Percentiles rank a stretch among this genome's conserved stretches.
These are phyloP conservation scores for Lojkania enalia DNA, from an alignment of 2,329 filamentous ascomycete genomes.

Conservation along the genomic window DNA sequence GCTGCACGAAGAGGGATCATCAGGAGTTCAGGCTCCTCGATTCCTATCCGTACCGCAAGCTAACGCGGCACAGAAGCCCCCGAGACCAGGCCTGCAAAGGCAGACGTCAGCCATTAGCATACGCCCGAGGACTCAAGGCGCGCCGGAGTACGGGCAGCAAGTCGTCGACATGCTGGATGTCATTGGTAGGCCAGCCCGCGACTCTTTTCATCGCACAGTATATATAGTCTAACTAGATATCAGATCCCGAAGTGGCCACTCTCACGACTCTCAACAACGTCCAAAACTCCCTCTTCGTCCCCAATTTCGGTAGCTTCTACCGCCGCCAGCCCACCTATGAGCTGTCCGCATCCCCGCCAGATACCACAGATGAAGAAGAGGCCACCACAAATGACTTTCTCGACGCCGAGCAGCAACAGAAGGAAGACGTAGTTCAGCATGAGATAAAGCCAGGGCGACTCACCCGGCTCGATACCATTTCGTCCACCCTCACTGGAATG, in stretches of 20 bases:
- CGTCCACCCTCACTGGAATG: constrained; percentile 37
- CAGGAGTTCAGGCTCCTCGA: constrained; percentile 11
- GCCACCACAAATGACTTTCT: constrained; percentile 4
- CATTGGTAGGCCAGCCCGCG: constrained; percentile 57
- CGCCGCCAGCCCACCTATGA: constrained; percentile 80
- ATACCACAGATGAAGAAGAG: constrained; percentile 32
- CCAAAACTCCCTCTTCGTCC: constrained; percentile 88
- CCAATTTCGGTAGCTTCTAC: constrained; percentile 71
- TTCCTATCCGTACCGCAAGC: constrained; percentile 19
- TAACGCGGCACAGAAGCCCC: constrained; percentile 14
- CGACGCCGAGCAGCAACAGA: neutral
- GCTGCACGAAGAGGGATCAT: constrained; percentile 34
- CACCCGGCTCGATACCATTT: constrained; percentile 15
- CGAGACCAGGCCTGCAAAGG: constrained; percentile 24
- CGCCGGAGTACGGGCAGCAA: constrained; percentile 58
- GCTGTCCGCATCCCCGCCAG: constrained; percentile 57
- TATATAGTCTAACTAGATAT: constrained; percentile 34
- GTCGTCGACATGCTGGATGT: constrained; percentile 71
- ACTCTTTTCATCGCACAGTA: neutral
- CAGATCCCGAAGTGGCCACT: constrained; percentile 81
- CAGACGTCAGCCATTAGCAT: constrained; percentile 33
- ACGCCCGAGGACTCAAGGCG: constrained; percentile 22
- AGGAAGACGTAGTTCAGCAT: constrained; percentile 14
- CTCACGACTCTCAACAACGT: constrained; percentile 85
- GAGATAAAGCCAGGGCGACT: constrained; percentile 12